Evolutionary conservation across 352 stramenopile genomes (phyloP).

Genomic region (Pythium sukuiense): DNA sequence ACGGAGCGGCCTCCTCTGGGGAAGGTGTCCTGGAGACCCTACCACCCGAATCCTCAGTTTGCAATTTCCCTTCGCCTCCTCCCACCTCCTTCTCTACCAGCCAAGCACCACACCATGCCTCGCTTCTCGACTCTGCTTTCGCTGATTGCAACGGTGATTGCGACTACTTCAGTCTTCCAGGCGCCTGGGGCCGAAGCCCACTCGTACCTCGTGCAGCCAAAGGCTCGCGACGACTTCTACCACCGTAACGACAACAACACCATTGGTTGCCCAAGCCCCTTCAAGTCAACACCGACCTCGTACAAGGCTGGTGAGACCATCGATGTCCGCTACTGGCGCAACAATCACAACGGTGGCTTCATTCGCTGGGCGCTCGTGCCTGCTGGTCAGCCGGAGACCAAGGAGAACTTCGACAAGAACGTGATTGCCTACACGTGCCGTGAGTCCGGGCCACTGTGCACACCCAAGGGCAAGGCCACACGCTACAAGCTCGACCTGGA

Average conservation of each 20-base stretch:
- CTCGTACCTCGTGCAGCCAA: background rate
- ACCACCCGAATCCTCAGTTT: background rate
- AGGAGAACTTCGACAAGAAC: constrained; percentile 29
- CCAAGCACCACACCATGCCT: background rate
- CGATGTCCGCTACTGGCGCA: constrained; percentile 30
- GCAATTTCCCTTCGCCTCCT: background rate
- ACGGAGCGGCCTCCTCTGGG: background rate
- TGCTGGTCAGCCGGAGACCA: constrained; percentile 19
- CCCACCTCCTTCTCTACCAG: background rate
- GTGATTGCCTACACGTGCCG: constrained; percentile 28
- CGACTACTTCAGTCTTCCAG: background rate
- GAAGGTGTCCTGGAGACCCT: too few relatives aligned
- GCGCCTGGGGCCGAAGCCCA: background rate
- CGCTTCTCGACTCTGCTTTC: background rate
- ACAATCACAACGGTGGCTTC: constrained; percentile 33
- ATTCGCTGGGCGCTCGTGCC: constrained; percentile 30
- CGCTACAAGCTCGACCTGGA: constrained; percentile 12
- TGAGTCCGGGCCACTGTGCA: constrained; percentile 21
- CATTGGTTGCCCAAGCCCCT: background rate
- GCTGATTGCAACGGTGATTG: background rate
- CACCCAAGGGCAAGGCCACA: constrained; percentile 2
- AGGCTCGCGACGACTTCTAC: background rate
- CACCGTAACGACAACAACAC: background rate
- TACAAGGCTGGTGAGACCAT: constrained; percentile 20
- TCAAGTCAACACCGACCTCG: background rate